Conservation (phyloP, 2,329 filamentous ascomycete genomes). For the Didymosphaeria variabile region DNA sequence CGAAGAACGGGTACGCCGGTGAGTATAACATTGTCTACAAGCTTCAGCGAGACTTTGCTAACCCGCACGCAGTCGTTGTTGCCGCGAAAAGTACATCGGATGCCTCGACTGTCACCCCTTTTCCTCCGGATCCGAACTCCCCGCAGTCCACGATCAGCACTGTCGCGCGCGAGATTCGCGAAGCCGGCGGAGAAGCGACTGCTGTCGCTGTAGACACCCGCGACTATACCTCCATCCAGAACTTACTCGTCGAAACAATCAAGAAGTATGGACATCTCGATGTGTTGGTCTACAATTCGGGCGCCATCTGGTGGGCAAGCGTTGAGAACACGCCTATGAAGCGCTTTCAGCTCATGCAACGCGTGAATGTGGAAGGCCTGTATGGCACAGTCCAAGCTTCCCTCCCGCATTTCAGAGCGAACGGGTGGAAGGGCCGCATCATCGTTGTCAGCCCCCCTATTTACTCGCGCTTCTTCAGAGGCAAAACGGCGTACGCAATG, state of each 20-base stretch:
- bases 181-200: constrained; percentile 69
- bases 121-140: constrained; percentile 81
- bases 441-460: constrained; percentile 85
- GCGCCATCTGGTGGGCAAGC: constrained; percentile 85
- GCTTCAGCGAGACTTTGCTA: constrained; percentile 7
- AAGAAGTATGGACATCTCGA: constrained; percentile 71
- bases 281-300: constrained; percentile 82
- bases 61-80: constrained; percentile 70
- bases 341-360: constrained; percentile 71
- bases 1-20: constrained; percentile 76
- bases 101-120: constrained; percentile 63
- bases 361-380: constrained; percentile 69
- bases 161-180: constrained; percentile 76
- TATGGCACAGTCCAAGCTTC: constrained; percentile 75
- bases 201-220: constrained; percentile 77
- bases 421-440: constrained; percentile 68
- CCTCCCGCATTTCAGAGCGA: constrained; percentile 70
- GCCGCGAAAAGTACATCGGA: constrained; percentile 79
- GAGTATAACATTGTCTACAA: constrained; percentile 22
- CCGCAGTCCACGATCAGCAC: constrained; percentile 79
- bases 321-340: constrained; percentile 77
- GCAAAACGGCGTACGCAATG: constrained; percentile 85
- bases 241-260: constrained; percentile 67
- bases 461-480: constrained; percentile 83
- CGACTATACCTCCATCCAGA: constrained; percentile 67